phyloP scores from a whole-genome alignment of 1,139 yeast genomes.

The Geotrichum candidum region DNA sequence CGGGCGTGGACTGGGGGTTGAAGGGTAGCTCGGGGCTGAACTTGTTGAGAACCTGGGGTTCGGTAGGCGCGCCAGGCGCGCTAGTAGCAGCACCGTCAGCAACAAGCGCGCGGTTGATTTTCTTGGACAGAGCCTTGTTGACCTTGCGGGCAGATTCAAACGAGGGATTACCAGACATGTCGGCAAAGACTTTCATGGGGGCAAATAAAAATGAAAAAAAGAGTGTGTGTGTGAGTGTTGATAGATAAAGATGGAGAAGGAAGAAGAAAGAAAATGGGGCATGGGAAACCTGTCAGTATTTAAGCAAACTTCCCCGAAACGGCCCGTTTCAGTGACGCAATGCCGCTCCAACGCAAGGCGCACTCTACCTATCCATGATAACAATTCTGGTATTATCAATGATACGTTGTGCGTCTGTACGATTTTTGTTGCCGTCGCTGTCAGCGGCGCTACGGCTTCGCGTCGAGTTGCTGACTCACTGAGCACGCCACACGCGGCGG shows the following conservation, averaged over 20 bases:
- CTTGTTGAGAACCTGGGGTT: slow-evolving; percentile 1
- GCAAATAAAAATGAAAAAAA: neutral
- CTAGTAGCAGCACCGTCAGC: neutral
- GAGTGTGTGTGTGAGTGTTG: neutral
- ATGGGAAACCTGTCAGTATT: neutral
- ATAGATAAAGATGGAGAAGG: neutral
- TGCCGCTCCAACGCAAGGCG: neutral
- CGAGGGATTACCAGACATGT: slow-evolving; percentile 6
- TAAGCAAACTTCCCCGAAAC: neutral
- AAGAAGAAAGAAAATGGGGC: neutral
- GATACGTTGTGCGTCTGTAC: neutral
- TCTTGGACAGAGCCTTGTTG: slow-evolving; percentile 2
- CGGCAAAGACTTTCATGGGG: neutral
- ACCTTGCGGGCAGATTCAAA: slow-evolving; percentile 2
- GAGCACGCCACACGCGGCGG: neutral
- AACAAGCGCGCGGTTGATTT: neutral
- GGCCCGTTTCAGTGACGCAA: neutral
- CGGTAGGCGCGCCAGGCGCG: neutral
- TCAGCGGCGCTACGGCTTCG: neutral
- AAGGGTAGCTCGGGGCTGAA: slow-evolving; percentile 14
- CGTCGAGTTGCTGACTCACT: neutral
- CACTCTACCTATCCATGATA: neutral
- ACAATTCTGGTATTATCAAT: neutral
- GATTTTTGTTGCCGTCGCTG: neutral
- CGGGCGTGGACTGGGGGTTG: slow-evolving; percentile 17